Evolutionary conservation across 768 basidiomycete genomes (phyloP).

Genomic region (Collybia sordida): DNA sequence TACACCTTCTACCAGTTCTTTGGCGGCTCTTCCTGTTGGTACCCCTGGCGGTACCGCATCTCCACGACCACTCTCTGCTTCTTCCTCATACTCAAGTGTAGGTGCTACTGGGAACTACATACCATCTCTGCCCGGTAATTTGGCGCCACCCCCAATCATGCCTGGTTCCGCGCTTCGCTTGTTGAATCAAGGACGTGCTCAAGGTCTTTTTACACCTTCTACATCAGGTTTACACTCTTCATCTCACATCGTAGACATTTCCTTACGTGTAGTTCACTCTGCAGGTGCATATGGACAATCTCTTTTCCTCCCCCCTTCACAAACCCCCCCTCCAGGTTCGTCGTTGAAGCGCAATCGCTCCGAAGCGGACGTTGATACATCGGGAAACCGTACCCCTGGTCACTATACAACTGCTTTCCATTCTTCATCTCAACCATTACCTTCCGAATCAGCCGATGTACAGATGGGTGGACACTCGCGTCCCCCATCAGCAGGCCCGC

Average conservation of each 20-base stretch:
- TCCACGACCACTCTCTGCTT: slow-evolving; percentile 65
- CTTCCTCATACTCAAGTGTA: slow-evolving; percentile 64
- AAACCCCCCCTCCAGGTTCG: slow-evolving; percentile 47
- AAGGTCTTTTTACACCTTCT: slow-evolving; percentile 84
- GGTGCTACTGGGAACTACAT: slow-evolving; percentile 46
- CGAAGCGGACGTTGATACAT: slow-evolving; percentile 60
- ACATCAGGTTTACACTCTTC: slow-evolving; percentile 54
- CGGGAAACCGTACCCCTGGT: slow-evolving; percentile 19
- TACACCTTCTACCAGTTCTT: slow-evolving; percentile 70
- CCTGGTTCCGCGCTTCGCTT: slow-evolving; percentile 83
- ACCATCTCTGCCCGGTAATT: slow-evolving; percentile 45
- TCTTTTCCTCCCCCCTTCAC: slow-evolving; percentile 42
- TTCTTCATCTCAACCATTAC: slow-evolving; percentile 19
- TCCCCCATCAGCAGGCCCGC: slow-evolving; percentile 49
- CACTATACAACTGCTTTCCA: slow-evolving; percentile 17
- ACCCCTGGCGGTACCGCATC: slow-evolving; percentile 48
- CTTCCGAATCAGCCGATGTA: slow-evolving; percentile 38
- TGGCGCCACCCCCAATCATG: slow-evolving; percentile 84
- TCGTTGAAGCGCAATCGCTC: slow-evolving; percentile 63
- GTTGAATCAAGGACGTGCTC: slow-evolving; percentile 82
- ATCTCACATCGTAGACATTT: slow-evolving; percentile 46
- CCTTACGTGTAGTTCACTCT: slow-evolving; percentile 52
- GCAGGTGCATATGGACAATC: slow-evolving; percentile 47
- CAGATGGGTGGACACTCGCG: slow-evolving; percentile 47
- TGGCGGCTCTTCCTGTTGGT: slow-evolving; percentile 64